phyloP scores from a whole-genome alignment of 1,139 yeast species.

The Zhuliangozyma parablackwelliae region DNA sequence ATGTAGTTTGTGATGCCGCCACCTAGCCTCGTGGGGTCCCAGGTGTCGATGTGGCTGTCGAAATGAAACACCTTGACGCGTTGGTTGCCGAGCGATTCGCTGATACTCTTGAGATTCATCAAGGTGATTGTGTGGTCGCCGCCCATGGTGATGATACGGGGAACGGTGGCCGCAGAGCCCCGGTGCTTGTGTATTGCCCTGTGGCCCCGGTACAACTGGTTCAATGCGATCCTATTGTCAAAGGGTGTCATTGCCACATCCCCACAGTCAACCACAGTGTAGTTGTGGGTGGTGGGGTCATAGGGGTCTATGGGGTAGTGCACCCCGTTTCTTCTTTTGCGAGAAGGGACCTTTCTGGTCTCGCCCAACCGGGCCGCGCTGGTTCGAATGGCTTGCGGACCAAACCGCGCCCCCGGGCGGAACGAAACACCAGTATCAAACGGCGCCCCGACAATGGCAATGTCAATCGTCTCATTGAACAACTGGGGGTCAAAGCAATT shows the following conservation, averaged over 20 bases:
- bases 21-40: conserved; percentile 54
- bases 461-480: conserved; percentile 23
- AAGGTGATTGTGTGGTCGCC: conserved; percentile 57
- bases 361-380: conserved; percentile 33
- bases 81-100: conserved; percentile 36
- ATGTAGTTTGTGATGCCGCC: conserved; percentile 51
- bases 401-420: conserved; percentile 49
- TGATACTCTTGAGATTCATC: conserved; percentile 47
- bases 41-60: conserved; percentile 58
- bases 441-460: conserved; percentile 51
- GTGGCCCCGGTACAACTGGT: conserved; percentile 50
- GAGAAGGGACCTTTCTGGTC: conserved; percentile 13
- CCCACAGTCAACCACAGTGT: conserved; percentile 47
- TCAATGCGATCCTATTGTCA: conserved; percentile 49
- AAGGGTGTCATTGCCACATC: conserved; percentile 55
- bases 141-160: conserved; percentile 46
- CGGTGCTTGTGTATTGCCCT: conserved; percentile 38
- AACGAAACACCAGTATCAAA: conserved; percentile 49
- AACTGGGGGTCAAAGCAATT: conserved; percentile 31
- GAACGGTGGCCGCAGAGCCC: conserved; percentile 9
- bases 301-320: conserved; percentile 26
- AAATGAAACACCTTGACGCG: conserved; percentile 47
- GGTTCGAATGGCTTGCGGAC: conserved; percentile 44
- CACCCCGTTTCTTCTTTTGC: conserved; percentile 1
- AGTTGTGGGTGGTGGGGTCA: conserved; percentile 23